Evolutionary conservation across 2,329 filamentous ascomycete species (phyloP).

Genomic region (Aureobasidium subglaciale): DNA sequence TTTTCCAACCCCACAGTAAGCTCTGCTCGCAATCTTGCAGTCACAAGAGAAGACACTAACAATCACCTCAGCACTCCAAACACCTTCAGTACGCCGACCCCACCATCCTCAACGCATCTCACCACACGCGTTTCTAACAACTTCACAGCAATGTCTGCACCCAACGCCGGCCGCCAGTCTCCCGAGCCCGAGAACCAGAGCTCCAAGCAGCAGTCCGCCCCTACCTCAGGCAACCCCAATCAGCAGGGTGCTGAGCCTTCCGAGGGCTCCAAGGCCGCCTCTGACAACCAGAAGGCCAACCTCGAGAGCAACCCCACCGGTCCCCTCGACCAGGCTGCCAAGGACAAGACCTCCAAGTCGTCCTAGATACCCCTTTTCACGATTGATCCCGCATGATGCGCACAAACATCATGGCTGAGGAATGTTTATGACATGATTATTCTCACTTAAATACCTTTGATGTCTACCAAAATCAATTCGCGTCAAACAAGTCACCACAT

Average conservation of each 20-base stretch:
- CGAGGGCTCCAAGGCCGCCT: slow-evolving; percentile 43
- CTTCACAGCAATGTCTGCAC: slow-evolving; percentile 52
- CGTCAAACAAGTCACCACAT: not conserved
- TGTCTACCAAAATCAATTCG: slow-evolving; percentile 2
- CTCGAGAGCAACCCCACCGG: slow-evolving; percentile 61
- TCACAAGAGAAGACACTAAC: not conserved
- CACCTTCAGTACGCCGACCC: slow-evolving; percentile 9
- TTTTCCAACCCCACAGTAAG: not conserved
- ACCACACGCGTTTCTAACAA: slow-evolving; percentile 17
- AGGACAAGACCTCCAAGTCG: slow-evolving; percentile 55
- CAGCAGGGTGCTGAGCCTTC: slow-evolving; percentile 39
- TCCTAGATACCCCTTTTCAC: slow-evolving; percentile 3
- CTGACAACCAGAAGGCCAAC: slow-evolving; percentile 46
- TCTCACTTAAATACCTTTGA: slow-evolving; percentile 4
- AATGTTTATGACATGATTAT: slow-evolving; percentile 14
- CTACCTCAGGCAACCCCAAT: slow-evolving; percentile 52
- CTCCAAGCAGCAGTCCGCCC: slow-evolving; percentile 55
- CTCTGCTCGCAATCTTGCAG: not conserved
- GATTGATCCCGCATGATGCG: not conserved
- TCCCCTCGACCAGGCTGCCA: slow-evolving; percentile 52
- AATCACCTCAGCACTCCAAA: not conserved
- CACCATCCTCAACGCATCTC: slow-evolving; percentile 21
- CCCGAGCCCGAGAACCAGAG: slow-evolving; percentile 64
- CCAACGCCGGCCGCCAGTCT: slow-evolving; percentile 64
- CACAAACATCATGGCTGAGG: slow-evolving; percentile 8